phyloP scores from a whole-genome alignment of 768 basidiomycete genomes.

The Auriscalpium microsporum region DNA sequence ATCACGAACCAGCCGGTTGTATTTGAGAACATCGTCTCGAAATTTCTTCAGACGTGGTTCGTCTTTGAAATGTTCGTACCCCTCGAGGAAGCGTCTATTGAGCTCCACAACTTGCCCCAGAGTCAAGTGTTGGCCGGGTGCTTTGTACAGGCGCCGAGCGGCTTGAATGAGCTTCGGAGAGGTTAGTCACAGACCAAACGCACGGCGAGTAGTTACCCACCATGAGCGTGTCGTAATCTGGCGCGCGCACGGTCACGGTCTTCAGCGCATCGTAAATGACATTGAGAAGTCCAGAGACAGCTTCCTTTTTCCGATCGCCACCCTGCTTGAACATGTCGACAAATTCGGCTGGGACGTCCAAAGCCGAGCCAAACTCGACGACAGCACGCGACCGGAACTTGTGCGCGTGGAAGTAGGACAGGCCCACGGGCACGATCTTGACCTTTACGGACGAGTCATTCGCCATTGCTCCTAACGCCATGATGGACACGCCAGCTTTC shows the following conservation, averaged over 20 bases:
- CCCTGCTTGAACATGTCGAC: conserved; percentile 90
- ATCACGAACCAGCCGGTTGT: conserved; percentile 81
- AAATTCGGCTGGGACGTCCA: conserved; percentile 85
- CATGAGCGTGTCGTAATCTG: conserved; percentile 98
- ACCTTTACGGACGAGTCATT: conserved; percentile 79
- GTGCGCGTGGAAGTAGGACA: conserved; percentile 27
- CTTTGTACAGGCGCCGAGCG: conserved; percentile 83
- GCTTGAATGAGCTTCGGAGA: conserved; percentile 82
- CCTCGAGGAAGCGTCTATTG: conserved; percentile 86
- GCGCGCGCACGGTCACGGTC: conserved; percentile 91
- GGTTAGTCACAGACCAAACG: conserved; percentile 1
- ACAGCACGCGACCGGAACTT: conserved; percentile 95
- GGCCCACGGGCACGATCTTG: conserved; percentile 70
- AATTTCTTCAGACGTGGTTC: conserved; percentile 81
- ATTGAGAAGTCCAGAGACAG: conserved; percentile 82
- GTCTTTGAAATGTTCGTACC: conserved; percentile 85
- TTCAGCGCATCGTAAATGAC: conserved; percentile 89
- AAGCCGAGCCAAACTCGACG: conserved; percentile 87
- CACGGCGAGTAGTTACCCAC: conserved; percentile 35
- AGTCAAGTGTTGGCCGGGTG: conserved; percentile 87
- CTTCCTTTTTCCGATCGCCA: conserved; percentile 80
- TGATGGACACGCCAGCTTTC: conserved; percentile 95
- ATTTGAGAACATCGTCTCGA: conserved; percentile 71
- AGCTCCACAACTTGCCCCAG: conserved; percentile 92
- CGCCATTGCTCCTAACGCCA: conserved; percentile 98